Base-by-base conservation (phyloP, 345 rosid species). In the Lepidium africanum region DNA sequence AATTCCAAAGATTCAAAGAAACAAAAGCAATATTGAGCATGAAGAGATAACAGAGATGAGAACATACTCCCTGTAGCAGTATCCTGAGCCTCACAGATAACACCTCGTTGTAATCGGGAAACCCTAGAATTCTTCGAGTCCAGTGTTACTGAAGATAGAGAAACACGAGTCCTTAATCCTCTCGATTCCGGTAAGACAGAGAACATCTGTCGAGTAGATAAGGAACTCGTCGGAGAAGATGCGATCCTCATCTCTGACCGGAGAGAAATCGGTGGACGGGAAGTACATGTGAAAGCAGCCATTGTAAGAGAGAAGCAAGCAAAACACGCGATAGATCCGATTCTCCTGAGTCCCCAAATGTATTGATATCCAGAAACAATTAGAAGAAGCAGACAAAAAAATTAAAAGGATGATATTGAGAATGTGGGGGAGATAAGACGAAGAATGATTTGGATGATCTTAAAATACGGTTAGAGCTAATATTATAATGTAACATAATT, bases 41-140 rank as follows among this genome's bases (percentile, higher is more conserved):
- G 47, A 30, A 55, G 37, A 16, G 40, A 45, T 46, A 49, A 43
- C 13, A 10, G 1, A 21, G 33, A 47, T 2, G 30, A 65, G 69
- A 75, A 76, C 84, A 69, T 75, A 83, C 79, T 76, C 27, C 79
- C 88, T 37, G 82, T 41, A 40, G 77, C 80, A 58, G 76, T 68
- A 12, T 79, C 85, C 53, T 81, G 82, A 80, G 86, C 87, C 77
- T 87, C 83, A 63, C 88, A 84, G 45, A 78, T 74, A 38, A 85
- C 56, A 42, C 67, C 64, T 21, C 81, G 59, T 16, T 67, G 59
- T 23, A 61, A 60, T 60, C 70, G 42, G 19, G 77, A 79, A 78
- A 58, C 81, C 78, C 61, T 64, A 47, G 69, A 41, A 65, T 38
- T 71, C 61, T 65, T 81, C 7, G 81, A 49, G 23, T 73, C 50